Percentiles rank a stretch among this genome's conserved stretches.
These are phyloP conservation scores for Schizosaccharomyces osmophilus DNA, from an alignment of 805 yeast species.

Conservation along the genomic window DNA sequence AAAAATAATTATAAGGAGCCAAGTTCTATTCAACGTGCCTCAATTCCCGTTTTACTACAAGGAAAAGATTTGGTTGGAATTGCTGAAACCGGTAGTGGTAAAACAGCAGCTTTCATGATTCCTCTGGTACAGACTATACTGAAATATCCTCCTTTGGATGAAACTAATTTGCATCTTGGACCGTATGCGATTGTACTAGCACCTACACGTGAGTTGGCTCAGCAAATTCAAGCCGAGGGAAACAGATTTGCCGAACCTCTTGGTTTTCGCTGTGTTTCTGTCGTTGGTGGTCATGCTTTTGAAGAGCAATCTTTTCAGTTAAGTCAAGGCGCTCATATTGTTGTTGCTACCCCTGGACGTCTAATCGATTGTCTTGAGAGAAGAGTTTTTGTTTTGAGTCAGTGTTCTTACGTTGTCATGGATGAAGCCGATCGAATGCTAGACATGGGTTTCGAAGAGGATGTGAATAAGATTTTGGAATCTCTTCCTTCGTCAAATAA, in stretches of 20 bases:
- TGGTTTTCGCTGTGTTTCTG: constrained; percentile 24
- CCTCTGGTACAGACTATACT: constrained; percentile 40
- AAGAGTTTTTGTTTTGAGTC: constrained; percentile 32
- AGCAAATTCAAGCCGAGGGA: constrained; percentile 55
- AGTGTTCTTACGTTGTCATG: constrained; percentile 44
- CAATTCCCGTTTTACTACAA: constrained; percentile 45
- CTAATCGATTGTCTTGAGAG: constrained; percentile 56
- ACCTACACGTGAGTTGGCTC: constrained; percentile 85
- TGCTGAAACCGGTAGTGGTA: constrained; percentile 95
- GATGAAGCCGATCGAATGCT: constrained; percentile 95
- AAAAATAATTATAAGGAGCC: constrained; percentile 32
- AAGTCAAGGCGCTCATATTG: constrained; percentile 41
- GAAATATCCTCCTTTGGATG: constrained; percentile 24
- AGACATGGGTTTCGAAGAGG: constrained; percentile 78
- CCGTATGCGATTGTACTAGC: constrained; percentile 57
- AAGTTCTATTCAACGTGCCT: constrained; percentile 75
- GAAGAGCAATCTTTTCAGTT: constrained; percentile 43
- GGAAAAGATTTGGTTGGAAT: constrained; percentile 55
- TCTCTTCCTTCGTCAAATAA: constrained; percentile 25
- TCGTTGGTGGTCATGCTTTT: constrained; percentile 78
- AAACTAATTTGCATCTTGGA: constrained; percentile 29
- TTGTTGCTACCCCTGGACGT: constrained; percentile 90
- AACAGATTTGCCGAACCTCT: constrained; percentile 21
- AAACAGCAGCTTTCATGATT: constrained; percentile 58
- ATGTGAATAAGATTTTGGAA: constrained; percentile 35